Conservation (phyloP, 2,329 filamentous ascomycete genomes). For the Dothidotthia symphoricarpi region DNA sequence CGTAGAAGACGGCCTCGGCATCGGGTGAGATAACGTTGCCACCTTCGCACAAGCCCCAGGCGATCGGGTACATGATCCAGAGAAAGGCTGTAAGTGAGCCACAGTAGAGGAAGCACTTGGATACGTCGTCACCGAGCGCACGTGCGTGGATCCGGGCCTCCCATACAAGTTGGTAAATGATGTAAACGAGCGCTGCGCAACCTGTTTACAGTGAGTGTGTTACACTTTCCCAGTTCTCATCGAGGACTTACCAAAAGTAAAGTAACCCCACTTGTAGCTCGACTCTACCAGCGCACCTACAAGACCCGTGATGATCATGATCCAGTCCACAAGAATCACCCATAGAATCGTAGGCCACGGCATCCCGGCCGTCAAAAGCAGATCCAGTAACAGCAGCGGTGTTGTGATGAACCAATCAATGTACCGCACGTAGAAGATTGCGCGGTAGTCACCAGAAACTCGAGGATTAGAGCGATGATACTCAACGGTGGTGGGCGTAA, state of each 20-base stretch:
- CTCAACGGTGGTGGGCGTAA: constrained; percentile 62
- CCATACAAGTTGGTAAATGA: constrained; percentile 59
- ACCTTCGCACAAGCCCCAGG: constrained; percentile 63
- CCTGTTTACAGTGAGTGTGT: constrained; percentile 21
- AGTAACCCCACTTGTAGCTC: constrained; percentile 69
- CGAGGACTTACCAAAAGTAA: constrained; percentile 50
- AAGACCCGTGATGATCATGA: constrained; percentile 67
- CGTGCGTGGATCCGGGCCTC: constrained; percentile 58
- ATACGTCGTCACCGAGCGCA: constrained; percentile 55
- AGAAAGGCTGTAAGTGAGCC: constrained; percentile 60
- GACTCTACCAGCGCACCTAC: constrained; percentile 63
- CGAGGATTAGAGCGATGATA: constrained; percentile 50
- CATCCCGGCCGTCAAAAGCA: constrained; percentile 63
- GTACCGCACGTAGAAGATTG: constrained; percentile 67
- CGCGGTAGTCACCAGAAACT: constrained; percentile 54
- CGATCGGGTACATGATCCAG: constrained; percentile 62
- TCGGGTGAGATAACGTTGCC: constrained; percentile 66
- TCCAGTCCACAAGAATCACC: constrained; percentile 60
- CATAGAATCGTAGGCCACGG: constrained; percentile 64
- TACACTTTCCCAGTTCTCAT: no score
- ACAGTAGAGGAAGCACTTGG: constrained; percentile 54
- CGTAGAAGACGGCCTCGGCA: constrained; percentile 67
- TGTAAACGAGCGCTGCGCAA: constrained; percentile 54
- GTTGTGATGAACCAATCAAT: constrained; percentile 66
- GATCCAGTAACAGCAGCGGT: constrained; percentile 60